Conservation (phyloP, 169 alveolate genomes). For the Plasmodium fragile region DNA sequence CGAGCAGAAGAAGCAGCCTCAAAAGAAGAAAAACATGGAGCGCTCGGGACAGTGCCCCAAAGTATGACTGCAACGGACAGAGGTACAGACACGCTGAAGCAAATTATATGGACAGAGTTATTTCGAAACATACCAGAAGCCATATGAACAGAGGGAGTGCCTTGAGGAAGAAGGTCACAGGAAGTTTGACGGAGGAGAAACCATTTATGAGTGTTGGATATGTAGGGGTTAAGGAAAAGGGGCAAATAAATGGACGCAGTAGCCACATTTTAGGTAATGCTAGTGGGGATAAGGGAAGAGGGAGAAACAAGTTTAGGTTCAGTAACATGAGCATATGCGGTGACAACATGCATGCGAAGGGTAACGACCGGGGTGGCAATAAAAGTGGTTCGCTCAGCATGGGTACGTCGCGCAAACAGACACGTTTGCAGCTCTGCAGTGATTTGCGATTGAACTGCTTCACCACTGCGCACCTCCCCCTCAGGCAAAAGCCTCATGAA, state of each 20-base stretch:
- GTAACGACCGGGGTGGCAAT: neutral
- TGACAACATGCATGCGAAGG: slow-evolving; percentile 7
- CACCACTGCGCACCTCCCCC: neutral
- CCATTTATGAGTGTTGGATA: slow-evolving; percentile 57
- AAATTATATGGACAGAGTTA: neutral
- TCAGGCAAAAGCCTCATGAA: slow-evolving; percentile 35
- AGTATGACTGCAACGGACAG: neutral
- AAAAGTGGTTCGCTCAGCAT: neutral
- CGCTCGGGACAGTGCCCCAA: neutral
- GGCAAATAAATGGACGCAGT: neutral
- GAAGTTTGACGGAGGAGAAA: neutral
- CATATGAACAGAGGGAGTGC: neutral
- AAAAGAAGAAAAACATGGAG: slow-evolving; percentile 60
- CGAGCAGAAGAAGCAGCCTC: neutral
- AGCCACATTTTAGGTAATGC: neutral
- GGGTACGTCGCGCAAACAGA: neutral
- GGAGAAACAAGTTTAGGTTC: slow-evolving; percentile 36
- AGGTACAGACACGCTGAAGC: neutral
- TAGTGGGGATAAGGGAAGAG: neutral
- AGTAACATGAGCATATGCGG: slow-evolving; percentile 31
- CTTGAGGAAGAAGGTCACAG: neutral
- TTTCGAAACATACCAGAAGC: neutral
- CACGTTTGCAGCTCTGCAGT: neutral
- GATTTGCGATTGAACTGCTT: neutral
- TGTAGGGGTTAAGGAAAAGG: slow-evolving; percentile 1